A percentile compares a stretch with the other conserved stretches of the same genome.
phyloP scores from a whole-genome alignment of 78 protist genomes.

The Pelomyxa schiedti region DNA sequence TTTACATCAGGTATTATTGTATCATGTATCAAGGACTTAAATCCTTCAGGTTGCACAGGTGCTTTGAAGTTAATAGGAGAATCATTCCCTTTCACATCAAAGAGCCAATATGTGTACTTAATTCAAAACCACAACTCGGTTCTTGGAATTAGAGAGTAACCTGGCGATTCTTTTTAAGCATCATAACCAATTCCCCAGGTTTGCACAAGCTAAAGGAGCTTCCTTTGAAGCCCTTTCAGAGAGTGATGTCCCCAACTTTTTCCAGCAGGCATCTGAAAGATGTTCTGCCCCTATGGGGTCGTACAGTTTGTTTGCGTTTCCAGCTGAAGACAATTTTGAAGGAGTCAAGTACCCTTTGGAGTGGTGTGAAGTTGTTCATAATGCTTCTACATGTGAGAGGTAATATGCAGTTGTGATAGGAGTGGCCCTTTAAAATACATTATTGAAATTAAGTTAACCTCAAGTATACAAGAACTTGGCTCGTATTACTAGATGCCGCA shows the following conservation, averaged over 20 bases:
- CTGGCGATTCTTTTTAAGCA: neutral
- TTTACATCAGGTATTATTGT: constrained; percentile 59
- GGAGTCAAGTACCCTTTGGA: constrained; percentile 33
- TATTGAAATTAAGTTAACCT: no score
- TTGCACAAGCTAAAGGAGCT: neutral
- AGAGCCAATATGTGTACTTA: constrained; percentile 21
- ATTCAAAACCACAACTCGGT: constrained; percentile 59
- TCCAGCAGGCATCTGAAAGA: neutral
- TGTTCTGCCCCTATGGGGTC: neutral
- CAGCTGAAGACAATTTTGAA: constrained; percentile 40
- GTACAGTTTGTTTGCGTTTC: constrained; percentile 25
- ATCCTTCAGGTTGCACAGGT: constrained; percentile 41
- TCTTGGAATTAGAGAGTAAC: constrained; percentile 70
- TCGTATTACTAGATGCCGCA: constrained; percentile 60
- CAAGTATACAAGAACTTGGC: constrained; percentile 7
- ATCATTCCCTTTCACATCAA: constrained; percentile 52
- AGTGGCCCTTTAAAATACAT: neutral
- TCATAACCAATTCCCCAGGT: constrained; percentile 7
- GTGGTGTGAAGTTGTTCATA: constrained; percentile 5
- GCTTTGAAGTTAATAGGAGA: constrained; percentile 63
- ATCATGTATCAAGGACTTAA: neutral
- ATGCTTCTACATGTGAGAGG: neutral
- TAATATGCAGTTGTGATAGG: neutral
- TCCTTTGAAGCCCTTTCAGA: neutral
- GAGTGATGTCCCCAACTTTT: neutral